Percentiles rank a stretch among this genome's conserved stretches.
phyloP scores from a whole-genome alignment of 2,329 filamentous ascomycete genomes.

The Colletotrichum sp. region DNA sequence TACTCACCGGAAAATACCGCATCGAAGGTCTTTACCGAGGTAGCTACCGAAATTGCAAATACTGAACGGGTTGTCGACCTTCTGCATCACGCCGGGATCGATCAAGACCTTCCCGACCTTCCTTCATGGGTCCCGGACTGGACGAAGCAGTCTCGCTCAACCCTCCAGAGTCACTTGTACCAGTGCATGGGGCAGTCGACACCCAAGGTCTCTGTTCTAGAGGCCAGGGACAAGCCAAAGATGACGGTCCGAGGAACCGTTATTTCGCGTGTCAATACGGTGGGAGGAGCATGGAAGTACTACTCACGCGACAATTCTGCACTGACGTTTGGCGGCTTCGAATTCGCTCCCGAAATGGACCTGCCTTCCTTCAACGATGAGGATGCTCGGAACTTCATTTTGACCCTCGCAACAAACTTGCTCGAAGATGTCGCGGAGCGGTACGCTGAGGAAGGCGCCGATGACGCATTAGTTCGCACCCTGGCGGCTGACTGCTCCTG shows the following conservation, averaged over 20 bases:
- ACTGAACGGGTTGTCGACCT: background rate
- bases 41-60: background rate
- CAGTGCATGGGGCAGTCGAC: background rate
- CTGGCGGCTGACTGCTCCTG: background rate
- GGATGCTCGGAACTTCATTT: background rate
- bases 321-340: background rate
- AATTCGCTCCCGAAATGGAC: background rate
- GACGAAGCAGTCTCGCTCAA: background rate
- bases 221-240: background rate
- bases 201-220: background rate
- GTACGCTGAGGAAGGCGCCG: background rate
- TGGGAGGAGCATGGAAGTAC: background rate
- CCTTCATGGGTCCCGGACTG: slow-evolving; percentile 10
- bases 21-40: background rate
- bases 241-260: background rate
- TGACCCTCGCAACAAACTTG: background rate
- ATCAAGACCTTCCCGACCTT: background rate
- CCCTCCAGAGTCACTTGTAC: background rate
- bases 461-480: background rate
- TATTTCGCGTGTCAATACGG: background rate
- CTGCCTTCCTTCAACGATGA: slow-evolving; percentile 2
- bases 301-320: background rate
- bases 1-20: background rate
- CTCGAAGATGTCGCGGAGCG: background rate
- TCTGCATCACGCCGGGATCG: background rate